These are phyloP conservation scores for Mycena filopes DNA, from an alignment of 768 basidiomycete species.

Conservation along the genomic window DNA sequence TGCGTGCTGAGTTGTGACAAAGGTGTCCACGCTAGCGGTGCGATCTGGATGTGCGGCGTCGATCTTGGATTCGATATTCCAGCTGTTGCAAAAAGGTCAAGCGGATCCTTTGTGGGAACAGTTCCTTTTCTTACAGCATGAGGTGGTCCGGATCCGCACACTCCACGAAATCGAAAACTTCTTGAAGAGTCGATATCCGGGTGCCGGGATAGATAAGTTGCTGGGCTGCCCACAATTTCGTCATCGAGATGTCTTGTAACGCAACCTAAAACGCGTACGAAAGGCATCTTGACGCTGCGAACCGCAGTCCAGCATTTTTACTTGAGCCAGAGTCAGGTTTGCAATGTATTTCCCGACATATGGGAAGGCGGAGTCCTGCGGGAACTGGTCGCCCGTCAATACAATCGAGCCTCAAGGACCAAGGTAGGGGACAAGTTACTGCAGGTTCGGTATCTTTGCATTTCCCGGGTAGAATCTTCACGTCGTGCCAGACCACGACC, in stretches of 20 bases:
- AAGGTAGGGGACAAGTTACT: constrained; percentile 48
- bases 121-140: constrained; percentile 50
- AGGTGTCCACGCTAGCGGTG: constrained; percentile 66
- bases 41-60: constrained; percentile 62
- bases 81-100: constrained; percentile 9
- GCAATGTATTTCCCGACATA: constrained; percentile 82
- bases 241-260: background rate
- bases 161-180: constrained; percentile 79
- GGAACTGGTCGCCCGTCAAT: constrained; percentile 49
- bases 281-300: constrained; percentile 68
- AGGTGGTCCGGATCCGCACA: constrained; percentile 75
- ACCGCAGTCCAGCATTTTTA: constrained; percentile 86
- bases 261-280: constrained; percentile 53
- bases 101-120: background rate
- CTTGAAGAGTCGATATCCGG: constrained; percentile 76
- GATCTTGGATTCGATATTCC: constrained; percentile 87
- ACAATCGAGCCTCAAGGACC: background rate
- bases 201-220: constrained; percentile 75
- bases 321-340: constrained; percentile 82
- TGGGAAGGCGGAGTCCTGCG: constrained; percentile 70
- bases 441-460: constrained; percentile 75
- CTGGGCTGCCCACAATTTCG: constrained; percentile 52
- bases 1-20: constrained; percentile 70
- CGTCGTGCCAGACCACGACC: constrained; percentile 86
- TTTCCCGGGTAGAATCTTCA: constrained; percentile 68